phyloP scores from a whole-genome alignment of 2,329 filamentous ascomycete species.

The Fusarium sp. region DNA sequence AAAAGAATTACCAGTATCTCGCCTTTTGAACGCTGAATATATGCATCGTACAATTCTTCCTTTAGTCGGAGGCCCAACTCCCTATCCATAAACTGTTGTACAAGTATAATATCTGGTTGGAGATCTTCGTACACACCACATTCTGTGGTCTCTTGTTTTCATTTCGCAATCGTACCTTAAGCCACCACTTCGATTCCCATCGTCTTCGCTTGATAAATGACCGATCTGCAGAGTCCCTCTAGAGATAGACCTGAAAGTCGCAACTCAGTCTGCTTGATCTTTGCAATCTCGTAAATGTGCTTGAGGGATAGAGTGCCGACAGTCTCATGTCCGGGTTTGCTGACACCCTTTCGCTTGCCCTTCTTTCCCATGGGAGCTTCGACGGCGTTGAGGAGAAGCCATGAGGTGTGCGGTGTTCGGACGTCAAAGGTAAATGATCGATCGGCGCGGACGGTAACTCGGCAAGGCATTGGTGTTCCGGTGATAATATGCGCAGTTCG shows the following conservation, averaged over 20 bases:
- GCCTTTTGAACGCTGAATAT: background rate
- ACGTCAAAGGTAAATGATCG: constrained; percentile 93
- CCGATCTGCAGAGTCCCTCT: constrained; percentile 76
- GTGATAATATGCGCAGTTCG: constrained; percentile 84
- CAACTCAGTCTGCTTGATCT: constrained; percentile 87
- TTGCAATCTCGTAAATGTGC: constrained; percentile 97
- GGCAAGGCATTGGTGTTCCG: constrained; percentile 89
- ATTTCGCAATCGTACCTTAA: constrained; percentile 49
- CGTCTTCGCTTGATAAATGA: constrained; percentile 80
- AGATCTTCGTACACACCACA: constrained; percentile 30
- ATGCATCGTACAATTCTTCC: constrained; percentile 28
- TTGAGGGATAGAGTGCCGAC: constrained; percentile 92
- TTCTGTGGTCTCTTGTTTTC: constrained; percentile 5
- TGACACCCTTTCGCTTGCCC: constrained; percentile 81
- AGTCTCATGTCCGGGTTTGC: constrained; percentile 77
- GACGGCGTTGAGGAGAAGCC: constrained; percentile 85
- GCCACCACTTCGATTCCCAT: constrained; percentile 78
- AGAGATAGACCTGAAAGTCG: constrained; percentile 77
- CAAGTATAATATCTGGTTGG: constrained; percentile 31
- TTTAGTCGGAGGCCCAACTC: constrained; percentile 6
- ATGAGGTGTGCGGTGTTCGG: constrained; percentile 93
- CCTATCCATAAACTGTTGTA: constrained; percentile 40
- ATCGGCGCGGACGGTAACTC: constrained; percentile 91
- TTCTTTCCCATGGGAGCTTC: constrained; percentile 76
- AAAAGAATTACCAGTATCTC: background rate